Percentiles rank a stretch among this genome's conserved stretches.
Conservation (phyloP, 306 rosid genomes). For the Gleditsia sinensis region DNA sequence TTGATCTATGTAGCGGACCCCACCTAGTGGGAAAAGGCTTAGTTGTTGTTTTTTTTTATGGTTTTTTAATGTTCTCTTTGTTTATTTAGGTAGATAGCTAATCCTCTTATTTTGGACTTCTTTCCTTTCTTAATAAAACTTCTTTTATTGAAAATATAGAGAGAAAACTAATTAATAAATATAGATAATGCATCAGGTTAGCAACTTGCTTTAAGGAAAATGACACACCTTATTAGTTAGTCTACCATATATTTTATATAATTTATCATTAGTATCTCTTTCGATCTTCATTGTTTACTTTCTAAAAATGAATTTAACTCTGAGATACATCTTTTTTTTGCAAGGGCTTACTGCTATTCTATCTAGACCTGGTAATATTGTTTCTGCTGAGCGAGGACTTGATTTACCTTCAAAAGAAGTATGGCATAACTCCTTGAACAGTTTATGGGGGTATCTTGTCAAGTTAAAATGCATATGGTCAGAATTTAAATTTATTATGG, state of each 20-base stretch:
- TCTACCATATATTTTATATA: conserved; percentile 19
- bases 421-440: conserved; percentile 32
- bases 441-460: conserved; percentile 5
- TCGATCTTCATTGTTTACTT: conserved; percentile 32
- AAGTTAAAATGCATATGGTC: conserved; percentile 15
- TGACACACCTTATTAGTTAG: conserved; percentile 22
- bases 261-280: conserved; percentile 20
- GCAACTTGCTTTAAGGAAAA: conserved; percentile 35
- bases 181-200: conserved; percentile 75
- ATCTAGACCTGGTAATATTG: conserved; percentile 57
- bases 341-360: conserved; percentile 64
- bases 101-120: too few relatives aligned
- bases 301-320: conserved; percentile 29
- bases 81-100: too few relatives aligned
- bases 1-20: too few relatives aligned
- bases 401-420: conserved; percentile 85
- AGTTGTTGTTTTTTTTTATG: too few relatives aligned
- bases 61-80: too few relatives aligned
- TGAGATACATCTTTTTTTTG: conserved; percentile 44
- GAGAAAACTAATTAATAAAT: too few relatives aligned
- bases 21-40: too few relatives aligned
- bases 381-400: conserved; percentile 58
- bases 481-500: conserved; percentile 8
- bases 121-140: too few relatives aligned
- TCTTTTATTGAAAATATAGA: too few relatives aligned